Evolutionary conservation across 2,329 filamentous ascomycete genomes (phyloP).

Genomic region (Albophoma yamanashiensis): DNA sequence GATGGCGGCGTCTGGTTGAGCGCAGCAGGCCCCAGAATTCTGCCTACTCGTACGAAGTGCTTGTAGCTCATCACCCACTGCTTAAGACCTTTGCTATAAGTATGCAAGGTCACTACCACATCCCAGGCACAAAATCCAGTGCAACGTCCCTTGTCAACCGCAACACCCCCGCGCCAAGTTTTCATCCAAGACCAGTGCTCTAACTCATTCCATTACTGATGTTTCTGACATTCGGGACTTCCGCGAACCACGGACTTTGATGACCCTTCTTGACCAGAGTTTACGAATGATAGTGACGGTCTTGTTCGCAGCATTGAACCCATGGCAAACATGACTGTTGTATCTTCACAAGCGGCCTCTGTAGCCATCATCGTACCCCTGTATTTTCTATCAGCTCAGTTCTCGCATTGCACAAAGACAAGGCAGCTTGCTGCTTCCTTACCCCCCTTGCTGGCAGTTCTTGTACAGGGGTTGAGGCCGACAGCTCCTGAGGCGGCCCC

Average conservation of each 20-base stretch:
- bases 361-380: neutral
- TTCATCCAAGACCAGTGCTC: neutral
- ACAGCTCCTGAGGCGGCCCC: neutral
- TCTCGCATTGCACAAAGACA: too few species aligned
- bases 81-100: too few species aligned
- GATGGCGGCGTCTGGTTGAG: too few species aligned
- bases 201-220: neutral
- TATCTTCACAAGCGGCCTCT: neutral
- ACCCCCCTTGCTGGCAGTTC: neutral
- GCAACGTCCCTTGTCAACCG: neutral
- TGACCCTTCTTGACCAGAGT: neutral
- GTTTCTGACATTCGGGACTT: neutral
- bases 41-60: too few species aligned
- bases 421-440: neutral
- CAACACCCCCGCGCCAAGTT: neutral
- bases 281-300: too few species aligned
- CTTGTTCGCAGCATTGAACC: too few species aligned
- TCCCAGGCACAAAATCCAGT: neutral
- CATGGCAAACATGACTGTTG: too few species aligned
- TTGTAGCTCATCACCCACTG: too few species aligned
- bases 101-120: too few species aligned
- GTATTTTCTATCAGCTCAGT: neutral
- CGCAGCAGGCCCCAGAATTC: too few species aligned
- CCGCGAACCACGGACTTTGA: neutral
- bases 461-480: neutral